phyloP scores from a whole-genome alignment of 1,139 yeast genomes.

The Candida smagusa region DNA sequence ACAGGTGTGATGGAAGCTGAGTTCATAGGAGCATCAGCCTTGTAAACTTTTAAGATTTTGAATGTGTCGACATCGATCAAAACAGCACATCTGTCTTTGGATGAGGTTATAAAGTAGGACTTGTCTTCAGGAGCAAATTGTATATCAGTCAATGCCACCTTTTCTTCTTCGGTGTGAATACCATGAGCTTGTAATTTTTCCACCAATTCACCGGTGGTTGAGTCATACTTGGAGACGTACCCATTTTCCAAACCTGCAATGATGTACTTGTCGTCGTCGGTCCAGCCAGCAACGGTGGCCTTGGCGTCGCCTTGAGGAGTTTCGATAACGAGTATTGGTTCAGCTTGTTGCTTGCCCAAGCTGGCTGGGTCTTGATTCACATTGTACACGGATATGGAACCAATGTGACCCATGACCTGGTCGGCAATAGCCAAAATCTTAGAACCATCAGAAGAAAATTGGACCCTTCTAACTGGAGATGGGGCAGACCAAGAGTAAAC shows the following conservation, averaged over 20 bases:
- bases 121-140: slow-evolving; percentile 81
- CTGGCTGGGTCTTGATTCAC: slow-evolving; percentile 42
- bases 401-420: slow-evolving; percentile 88
- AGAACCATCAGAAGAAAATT: slow-evolving; percentile 72
- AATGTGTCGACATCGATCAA: slow-evolving; percentile 77
- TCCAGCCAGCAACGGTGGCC: slow-evolving; percentile 87
- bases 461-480: slow-evolving; percentile 89
- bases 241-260: slow-evolving; percentile 92
- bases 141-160: slow-evolving; percentile 65
- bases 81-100: slow-evolving; percentile 88
- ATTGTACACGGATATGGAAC: slow-evolving; percentile 69
- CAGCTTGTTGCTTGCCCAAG: slow-evolving; percentile 35
- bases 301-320: slow-evolving; percentile 62
- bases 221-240: slow-evolving; percentile 73
- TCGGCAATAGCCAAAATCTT: slow-evolving; percentile 78
- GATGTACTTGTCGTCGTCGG: slow-evolving; percentile 69
- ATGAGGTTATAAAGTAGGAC: slow-evolving; percentile 87
- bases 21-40: slow-evolving; percentile 92
- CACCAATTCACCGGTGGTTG: slow-evolving; percentile 68
- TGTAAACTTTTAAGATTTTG: slow-evolving; percentile 68
- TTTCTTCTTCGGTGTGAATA: slow-evolving; percentile 55
- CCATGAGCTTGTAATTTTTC: slow-evolving; percentile 63
- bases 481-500: slow-evolving; percentile 71
- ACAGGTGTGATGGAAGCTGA: slow-evolving; percentile 92
- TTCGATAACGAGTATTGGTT: slow-evolving; percentile 62